phyloP scores from a whole-genome alignment of 192 early-diverging fungal genomes.

The Linnemannia exigua region DNA sequence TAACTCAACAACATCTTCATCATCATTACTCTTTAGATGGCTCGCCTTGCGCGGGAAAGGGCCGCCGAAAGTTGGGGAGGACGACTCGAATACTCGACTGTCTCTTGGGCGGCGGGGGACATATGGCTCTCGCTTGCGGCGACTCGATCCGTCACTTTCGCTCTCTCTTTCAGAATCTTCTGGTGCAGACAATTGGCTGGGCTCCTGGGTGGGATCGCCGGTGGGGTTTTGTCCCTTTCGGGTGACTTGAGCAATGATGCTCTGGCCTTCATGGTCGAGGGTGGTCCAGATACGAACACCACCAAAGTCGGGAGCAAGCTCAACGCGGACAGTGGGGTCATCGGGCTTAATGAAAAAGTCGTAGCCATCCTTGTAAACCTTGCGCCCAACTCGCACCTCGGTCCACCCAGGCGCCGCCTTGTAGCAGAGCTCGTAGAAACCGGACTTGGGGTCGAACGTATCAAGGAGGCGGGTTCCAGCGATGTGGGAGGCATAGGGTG shows the following conservation, averaged over 20 bases:
- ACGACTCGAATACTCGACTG: conserved; percentile 29
- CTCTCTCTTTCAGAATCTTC: conserved; percentile 13
- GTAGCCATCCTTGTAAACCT: conserved; percentile 61
- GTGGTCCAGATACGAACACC: conserved; percentile 62
- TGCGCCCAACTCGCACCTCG: conserved; percentile 59
- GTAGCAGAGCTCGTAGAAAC: conserved; percentile 60
- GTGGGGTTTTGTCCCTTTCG: conserved; percentile 34
- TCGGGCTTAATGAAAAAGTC: conserved; percentile 60
- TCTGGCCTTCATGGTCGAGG: conserved; percentile 51
- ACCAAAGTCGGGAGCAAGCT: conserved; percentile 55
- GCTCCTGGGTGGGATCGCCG: not conserved
- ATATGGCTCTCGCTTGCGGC: conserved; percentile 17
- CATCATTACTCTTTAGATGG: conserved; percentile 49
- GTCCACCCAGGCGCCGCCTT: conserved; percentile 60
- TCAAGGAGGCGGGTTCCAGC: conserved; percentile 61
- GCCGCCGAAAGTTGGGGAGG: conserved; percentile 26
- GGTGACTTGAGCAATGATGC: conserved; percentile 49
- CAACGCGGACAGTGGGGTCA: conserved; percentile 57
- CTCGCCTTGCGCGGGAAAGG: conserved; percentile 41
- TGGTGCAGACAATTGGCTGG: not conserved
- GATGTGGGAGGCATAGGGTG: conserved; percentile 66
- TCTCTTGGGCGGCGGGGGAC: conserved; percentile 35
- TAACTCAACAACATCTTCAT: conserved; percentile 3
- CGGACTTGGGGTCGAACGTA: conserved; percentile 54
- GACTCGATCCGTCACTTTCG: conserved; percentile 4